Evolutionary conservation across 768 basidiomycete species (phyloP), one percentile per base, ranked within the genome.

Genomic region (Lactarius vividus): DNA sequence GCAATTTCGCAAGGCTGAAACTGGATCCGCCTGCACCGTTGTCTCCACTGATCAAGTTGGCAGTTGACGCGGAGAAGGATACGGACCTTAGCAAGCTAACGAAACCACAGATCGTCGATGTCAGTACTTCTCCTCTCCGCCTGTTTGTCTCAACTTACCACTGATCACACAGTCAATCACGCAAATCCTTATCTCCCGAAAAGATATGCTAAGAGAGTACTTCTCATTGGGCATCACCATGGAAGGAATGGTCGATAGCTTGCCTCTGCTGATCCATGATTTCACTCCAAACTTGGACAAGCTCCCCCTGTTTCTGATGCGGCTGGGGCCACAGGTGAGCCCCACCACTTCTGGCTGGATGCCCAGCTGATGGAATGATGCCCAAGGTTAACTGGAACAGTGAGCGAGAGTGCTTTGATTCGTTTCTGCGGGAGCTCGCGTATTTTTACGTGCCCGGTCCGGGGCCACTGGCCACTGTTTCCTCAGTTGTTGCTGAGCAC

Each of bases 281-380:
- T 98, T 92, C 73, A 90, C 90, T 7, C 97, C 97, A 1, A 92
- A 96, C 73, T 81, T 98, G 4, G 90, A 94, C 71, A 91, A 94
- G 71, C 79, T 98, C 9, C 97, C 97, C 0, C 81, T 86, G 63
- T 92, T 98, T 67, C 80, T 96, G 53, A 90, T 98, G 88, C 84
- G 94, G 49, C 84, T 97, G 7, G 96, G 94, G 0, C 92, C 94
- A n/a, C 89, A 91, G 83, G 95, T 66, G 53, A 26, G 59, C 55
- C 1, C n/a, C 60, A 29, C 57, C 59, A 16, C 52, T 13, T 10
- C 49, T 58, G 46, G 42, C 23, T 39, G 62, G 61, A 33, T 39
- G 57, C 57, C 55, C n/a, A 44, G 55, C 31, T 37, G 60, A 35
- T 62, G 62, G 20, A 61, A 26, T n/a, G 20, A 28, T 39, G n/a